Evolutionary conservation across 441 rosid species (phyloP).

Genomic region (Biscutella laevigata): DNA sequence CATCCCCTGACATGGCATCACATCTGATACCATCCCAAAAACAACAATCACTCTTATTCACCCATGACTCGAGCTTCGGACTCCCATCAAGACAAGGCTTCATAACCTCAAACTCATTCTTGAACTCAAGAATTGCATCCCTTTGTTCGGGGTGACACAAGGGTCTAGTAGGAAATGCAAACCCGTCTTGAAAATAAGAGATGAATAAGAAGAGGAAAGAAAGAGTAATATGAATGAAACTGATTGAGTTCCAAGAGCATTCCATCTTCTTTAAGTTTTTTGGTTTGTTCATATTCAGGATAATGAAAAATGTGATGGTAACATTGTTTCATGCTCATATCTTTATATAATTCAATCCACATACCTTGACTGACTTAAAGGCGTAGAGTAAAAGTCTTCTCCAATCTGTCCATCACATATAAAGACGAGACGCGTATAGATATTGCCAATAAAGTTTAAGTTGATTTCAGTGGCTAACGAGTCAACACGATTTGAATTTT

Average conservation of each 20-base stretch:
- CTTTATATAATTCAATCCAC: too few species aligned
- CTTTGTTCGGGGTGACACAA: constrained; percentile 5
- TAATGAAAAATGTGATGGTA: too few species aligned
- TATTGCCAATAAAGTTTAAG: too few species aligned
- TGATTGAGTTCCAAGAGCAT: background rate
- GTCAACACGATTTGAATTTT: too few species aligned
- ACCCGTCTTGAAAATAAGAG: background rate
- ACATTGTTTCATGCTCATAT: too few species aligned
- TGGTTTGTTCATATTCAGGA: too few species aligned
- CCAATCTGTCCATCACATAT: background rate
- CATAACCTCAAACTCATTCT: background rate
- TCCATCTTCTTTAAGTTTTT: too few species aligned
- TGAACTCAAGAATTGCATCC: constrained; percentile 6
- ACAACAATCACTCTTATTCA: constrained; percentile 22
- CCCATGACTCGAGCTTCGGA: constrained; percentile 8
- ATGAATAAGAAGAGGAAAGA: background rate
- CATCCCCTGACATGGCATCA: background rate
- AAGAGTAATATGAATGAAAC: background rate
- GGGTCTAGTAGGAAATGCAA: background rate
- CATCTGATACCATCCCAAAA: constrained; percentile 23
- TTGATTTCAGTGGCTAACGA: too few species aligned
- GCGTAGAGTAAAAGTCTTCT: too few species aligned
- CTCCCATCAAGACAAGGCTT: background rate
- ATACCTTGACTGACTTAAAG: too few species aligned
- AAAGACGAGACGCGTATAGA: too few species aligned